A percentile compares a stretch with the other conserved stretches of the same genome.
Conservation (phyloP, 768 basidiomycete genomes). For the Termitomyces sp. region DNA sequence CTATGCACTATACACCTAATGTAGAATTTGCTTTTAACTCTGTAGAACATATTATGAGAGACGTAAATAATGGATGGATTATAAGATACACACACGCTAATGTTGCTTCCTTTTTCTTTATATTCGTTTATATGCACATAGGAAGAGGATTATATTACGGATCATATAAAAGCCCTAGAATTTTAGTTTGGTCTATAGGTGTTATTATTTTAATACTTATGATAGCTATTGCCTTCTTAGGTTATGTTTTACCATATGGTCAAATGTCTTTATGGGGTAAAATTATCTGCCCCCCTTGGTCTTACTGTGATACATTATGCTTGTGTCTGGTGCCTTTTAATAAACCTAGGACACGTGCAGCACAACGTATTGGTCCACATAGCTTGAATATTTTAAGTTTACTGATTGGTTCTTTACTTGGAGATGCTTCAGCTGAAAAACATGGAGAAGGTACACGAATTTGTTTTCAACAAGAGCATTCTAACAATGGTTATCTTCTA, state of each 20-base stretch:
- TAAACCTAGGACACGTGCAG: background rate
- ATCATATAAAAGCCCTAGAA: constrained; percentile 4
- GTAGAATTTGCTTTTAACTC: background rate
- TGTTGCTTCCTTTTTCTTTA: constrained; percentile 1
- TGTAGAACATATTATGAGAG: background rate
- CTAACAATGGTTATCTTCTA: background rate
- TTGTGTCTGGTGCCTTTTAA: background rate
- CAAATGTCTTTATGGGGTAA: background rate
- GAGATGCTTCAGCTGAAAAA: background rate
- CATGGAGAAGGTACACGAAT: background rate
- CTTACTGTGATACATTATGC: too few species aligned
- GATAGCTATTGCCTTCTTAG: background rate
- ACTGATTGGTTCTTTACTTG: background rate
- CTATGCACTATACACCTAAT: constrained; percentile 1
- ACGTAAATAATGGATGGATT: background rate
- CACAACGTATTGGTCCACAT: background rate
- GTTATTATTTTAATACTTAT: background rate
- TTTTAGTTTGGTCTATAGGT: constrained; percentile 5
- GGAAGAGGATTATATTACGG: constrained; percentile 4
- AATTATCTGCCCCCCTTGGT: background rate
- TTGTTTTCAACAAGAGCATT: background rate
- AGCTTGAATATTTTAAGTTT: background rate
- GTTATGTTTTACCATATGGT: background rate
- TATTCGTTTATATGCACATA: constrained; percentile 2
- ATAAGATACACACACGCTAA: constrained; percentile 1